Evolutionary conservation across 345 rosid genomes (phyloP), one percentile per base, ranked within the genome.

Genomic region (Syzygium aqueum): DNA sequence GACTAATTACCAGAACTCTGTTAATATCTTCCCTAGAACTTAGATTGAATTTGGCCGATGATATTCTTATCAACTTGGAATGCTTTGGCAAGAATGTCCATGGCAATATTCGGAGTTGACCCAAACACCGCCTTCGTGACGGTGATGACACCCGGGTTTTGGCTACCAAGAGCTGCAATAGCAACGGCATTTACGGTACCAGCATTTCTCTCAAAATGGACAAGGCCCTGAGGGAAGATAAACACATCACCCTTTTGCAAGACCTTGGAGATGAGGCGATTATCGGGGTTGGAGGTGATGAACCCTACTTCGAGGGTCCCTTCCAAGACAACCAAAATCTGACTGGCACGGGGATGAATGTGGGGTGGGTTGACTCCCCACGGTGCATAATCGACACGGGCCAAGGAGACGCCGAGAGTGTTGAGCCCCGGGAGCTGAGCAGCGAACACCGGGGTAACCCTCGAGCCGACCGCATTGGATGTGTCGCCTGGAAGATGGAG

Each of bases 321-420:
- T 67, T 16, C 78, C 0, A 30, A 30, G 46, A 67, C 78, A 30
- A 0, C 0, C 0, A 17, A 67, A 0, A 17, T 67, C 13, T 33
- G 1, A 11, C 46, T 2, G 21, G 13, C 46, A 0, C 1, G 46
- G 0, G 3, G 78, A 0, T 33, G 6, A 67, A 12, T 10, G 1
- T 17, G 78, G 43, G 3, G 2, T 19, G 78, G 78, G 78, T 65
- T 65, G 77, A 30, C 30, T 65, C 77, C 77, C 77, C 40, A 28
- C 0, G 43, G 77, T 65, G 11, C 77, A 22, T 65, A 65, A 30
- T 65, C 77, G 37, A 65, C 8, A 22, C 22, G 43, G 22, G 77
- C 77, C 43, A 65, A 7, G 77, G 23, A 63, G 43, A 65, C 7
- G 77, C 43, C 6, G 23, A 65, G 77, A 30, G 78, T 30, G 3